phyloP scores from a whole-genome alignment of 2,329 filamentous ascomycete species.

The Colletotrichum musicola region DNA sequence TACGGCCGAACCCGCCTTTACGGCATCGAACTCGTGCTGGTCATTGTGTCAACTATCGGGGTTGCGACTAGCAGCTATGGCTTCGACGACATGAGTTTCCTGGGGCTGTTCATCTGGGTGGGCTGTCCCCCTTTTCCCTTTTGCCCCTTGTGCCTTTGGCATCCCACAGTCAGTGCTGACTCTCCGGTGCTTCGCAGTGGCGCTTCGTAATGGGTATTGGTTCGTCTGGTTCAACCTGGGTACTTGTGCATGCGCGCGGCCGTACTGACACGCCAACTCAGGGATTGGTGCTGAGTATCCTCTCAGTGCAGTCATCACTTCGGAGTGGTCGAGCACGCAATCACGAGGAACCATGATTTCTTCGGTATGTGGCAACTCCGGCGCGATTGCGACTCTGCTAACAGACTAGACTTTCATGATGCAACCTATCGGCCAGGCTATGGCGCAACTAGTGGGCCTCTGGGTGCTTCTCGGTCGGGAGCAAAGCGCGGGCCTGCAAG shows the following conservation, averaged over 20 bases:
- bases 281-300: conserved; percentile 75
- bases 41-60: conserved; percentile 69
- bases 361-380: conserved; percentile 56
- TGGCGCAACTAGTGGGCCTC: conserved; percentile 72
- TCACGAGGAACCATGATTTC: conserved; percentile 77
- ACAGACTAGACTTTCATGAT: conserved; percentile 65
- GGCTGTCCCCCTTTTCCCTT: conserved; percentile 24
- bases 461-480: conserved; percentile 63
- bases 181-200: conserved; percentile 50
- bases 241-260: not conserved
- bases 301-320: conserved; percentile 74
- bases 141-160: not conserved
- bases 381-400: not conserved
- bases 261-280: not conserved
- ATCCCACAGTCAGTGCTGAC: not conserved
- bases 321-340: conserved; percentile 73
- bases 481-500: conserved; percentile 55
- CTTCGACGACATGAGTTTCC: conserved; percentile 62
- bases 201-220: conserved; percentile 67
- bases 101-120: conserved; percentile 64
- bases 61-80: conserved; percentile 66
- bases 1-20: conserved; percentile 68
- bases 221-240: conserved; percentile 39
- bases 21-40: conserved; percentile 67
- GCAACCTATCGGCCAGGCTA: conserved; percentile 76